phyloP scores from a whole-genome alignment of 345 rosid genomes.

The Mallotus nudiflorus region DNA sequence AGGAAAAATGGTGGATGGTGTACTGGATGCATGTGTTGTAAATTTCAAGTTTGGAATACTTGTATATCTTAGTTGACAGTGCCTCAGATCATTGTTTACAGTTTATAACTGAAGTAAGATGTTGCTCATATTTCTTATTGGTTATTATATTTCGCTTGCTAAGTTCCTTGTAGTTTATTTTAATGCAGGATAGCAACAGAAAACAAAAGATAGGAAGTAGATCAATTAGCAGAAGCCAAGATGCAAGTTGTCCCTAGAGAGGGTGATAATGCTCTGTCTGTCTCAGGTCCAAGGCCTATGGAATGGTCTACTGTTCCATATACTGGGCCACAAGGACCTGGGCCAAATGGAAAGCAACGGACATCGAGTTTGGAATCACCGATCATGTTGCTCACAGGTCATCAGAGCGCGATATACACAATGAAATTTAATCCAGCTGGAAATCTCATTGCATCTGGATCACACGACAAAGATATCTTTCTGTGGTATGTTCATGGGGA shows the following conservation, averaged over 20 bases:
- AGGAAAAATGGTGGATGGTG: neutral
- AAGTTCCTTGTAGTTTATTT: neutral
- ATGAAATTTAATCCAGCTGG: conserved; percentile 94
- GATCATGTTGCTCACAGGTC: conserved; percentile 85
- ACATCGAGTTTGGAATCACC: conserved; percentile 91
- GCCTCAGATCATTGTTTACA: neutral
- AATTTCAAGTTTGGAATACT: neutral
- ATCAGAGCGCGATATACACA: conserved; percentile 82
- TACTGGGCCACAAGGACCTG: conserved; percentile 54
- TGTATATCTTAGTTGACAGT: conserved; percentile 1
- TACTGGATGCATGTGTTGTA: neutral
- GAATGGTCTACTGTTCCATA: conserved; percentile 76
- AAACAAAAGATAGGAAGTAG: neutral
- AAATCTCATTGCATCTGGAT: conserved; percentile 83
- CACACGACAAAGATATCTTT: conserved; percentile 91
- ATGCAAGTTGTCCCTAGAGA: conserved; percentile 31
- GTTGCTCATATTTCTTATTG: neutral
- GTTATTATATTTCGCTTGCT: neutral
- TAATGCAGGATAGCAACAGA: conserved; percentile 1
- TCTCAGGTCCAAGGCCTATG: conserved; percentile 82
- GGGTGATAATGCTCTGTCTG: conserved; percentile 58
- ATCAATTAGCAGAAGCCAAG: neutral
- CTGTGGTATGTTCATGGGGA: conserved; percentile 90
- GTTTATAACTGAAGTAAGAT: neutral
- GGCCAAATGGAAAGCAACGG: conserved; percentile 55